Evolutionary conservation across 305 asterid genomes (phyloP), one percentile per base, ranked within the genome.

Genomic region (Solanum hybrid): DNA sequence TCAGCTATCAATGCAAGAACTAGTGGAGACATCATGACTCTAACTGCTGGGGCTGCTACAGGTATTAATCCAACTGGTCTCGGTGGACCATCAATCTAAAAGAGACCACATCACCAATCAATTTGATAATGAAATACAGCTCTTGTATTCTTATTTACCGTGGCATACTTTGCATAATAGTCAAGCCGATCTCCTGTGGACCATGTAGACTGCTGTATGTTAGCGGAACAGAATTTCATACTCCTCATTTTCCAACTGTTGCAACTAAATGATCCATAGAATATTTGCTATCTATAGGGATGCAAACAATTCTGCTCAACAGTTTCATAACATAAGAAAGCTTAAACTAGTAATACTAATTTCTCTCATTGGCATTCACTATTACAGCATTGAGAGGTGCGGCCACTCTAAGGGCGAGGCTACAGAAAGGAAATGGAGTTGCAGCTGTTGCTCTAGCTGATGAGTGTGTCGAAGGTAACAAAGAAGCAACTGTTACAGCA

Each of bases 31-130:
- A 94, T 96, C 89, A 94, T 96, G 99, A 89, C 98, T 40, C 94
- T 96, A n/a, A 96, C 99, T 79, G 99, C 98, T 40, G 99, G 95
- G 31, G 99, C 99, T 89, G 98, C 99, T 69, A 97, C 99, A 89
- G 99, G 99, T 93, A 90, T 42, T 79, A 67, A 92, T 82, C 46
- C 29, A 88, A 33, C 75, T 51, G 69, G 86, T 46, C 40, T 67
- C 13, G 82, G 57, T 16, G 34, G 26, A 4, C 34, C 88, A 42
- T 69, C 11, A 29, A 61, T 71, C 88, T 79, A 75, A 90, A 90
- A 87, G 42, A 51, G 64, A 86, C 2, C 28, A 75, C 39, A 69
- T 7, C 20, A 74, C n/a, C 42, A 84, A n/a, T 3, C 64, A 36
- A 80, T 39, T 22, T 80, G 64, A 80, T 2, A 80, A 80, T 3